These are phyloP conservation scores for Penicillium digitatum DNA, from an alignment of 2,329 filamentous ascomycete genomes.

Conservation along the genomic window DNA sequence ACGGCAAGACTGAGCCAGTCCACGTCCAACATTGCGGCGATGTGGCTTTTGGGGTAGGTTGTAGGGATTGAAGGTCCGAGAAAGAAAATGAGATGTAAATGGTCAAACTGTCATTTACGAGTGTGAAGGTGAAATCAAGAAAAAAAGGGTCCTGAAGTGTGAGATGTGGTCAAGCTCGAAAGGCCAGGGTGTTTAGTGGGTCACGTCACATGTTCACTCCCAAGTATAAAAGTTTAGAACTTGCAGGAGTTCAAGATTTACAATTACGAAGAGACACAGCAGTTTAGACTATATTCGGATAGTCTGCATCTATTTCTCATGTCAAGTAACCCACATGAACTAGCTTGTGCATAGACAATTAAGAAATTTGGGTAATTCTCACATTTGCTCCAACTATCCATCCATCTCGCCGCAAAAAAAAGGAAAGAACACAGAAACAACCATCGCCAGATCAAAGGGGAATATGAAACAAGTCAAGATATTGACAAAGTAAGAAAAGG, in stretches of 20 bases:
- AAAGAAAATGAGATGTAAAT: not conserved
- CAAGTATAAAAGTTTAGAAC: not conserved
- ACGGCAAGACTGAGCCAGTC: conserved; percentile 83
- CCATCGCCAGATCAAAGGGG: conserved; percentile 5
- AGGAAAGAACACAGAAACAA: not conserved
- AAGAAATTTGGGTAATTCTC: conserved; percentile 6
- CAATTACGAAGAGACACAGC: not conserved
- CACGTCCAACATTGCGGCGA: conserved; percentile 42
- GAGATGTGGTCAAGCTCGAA: conserved; percentile 11
- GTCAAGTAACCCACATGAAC: not conserved
- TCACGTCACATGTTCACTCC: conserved; percentile 24
- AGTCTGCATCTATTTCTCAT: conserved; percentile 9
- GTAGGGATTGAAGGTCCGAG: not conserved
- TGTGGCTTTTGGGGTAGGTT: not conserved
- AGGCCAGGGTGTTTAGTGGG: conserved; percentile 30
- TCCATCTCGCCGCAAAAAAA: conserved; percentile 2
- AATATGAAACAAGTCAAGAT: conserved; percentile 10
- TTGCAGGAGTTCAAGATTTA: not conserved
- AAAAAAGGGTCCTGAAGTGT: not conserved
- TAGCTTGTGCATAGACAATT: conserved; percentile 4
- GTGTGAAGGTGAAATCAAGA: not conserved
- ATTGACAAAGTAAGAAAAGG: conserved; percentile 17
- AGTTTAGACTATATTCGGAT: not conserved
- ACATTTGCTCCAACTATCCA: conserved; percentile 5
- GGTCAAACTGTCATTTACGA: not conserved